These are phyloP conservation scores for Nannochloropsis gaditana DNA, from an alignment of 108 stramenopile species.

Conservation along the genomic window DNA sequence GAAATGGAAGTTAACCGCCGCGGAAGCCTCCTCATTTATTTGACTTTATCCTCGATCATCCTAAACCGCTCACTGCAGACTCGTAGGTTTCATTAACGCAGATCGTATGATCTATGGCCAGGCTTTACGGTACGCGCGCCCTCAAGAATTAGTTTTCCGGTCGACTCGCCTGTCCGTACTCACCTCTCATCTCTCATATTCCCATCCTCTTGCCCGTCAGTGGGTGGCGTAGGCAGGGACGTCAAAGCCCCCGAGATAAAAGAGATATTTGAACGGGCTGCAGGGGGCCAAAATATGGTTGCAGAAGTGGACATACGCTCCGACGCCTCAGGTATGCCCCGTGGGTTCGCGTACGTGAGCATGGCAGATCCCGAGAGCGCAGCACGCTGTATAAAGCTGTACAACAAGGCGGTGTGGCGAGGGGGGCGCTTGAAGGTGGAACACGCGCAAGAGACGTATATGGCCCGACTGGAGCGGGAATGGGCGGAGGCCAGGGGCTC, in stretches of 20 bases:
- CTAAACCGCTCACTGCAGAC: too few relatives aligned
- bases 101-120: background rate
- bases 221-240: background rate
- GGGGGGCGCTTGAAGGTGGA: background rate
- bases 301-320: background rate
- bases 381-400: background rate
- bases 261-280: background rate
- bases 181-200: background rate
- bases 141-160: too few relatives aligned
- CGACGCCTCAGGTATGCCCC: background rate
- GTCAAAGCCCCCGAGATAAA: background rate
- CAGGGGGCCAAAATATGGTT: background rate
- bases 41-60: too few relatives aligned
- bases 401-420: constrained; percentile 14
- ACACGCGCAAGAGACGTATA: background rate
- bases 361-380: constrained; percentile 16
- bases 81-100: too few relatives aligned
- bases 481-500: constrained; percentile 4
- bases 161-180: too few relatives aligned
- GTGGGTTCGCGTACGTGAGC: background rate
- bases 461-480: constrained; percentile 1
- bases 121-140: background rate
- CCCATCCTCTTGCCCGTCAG: background rate
- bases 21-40: too few relatives aligned
- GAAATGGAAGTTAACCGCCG: too few relatives aligned